Conservation (phyloP, 129 eudicot genomes). For the sunflower (Helianthus annuus) region DNA sequence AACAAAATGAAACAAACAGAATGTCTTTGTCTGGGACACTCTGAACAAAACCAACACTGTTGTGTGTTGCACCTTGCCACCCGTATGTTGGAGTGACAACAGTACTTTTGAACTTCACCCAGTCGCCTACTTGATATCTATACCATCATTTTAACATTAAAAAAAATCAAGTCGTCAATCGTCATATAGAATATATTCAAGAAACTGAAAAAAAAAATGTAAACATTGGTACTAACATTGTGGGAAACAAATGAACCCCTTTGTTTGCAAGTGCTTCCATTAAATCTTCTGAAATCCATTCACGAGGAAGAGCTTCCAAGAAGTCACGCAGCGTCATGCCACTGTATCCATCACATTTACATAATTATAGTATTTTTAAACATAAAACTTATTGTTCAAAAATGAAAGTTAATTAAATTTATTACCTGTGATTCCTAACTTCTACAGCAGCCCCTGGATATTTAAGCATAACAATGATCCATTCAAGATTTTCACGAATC, state of each 20-base stretch:
- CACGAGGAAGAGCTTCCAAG: constrained; percentile 96
- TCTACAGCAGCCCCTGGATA: constrained; percentile 91
- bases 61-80: constrained; percentile 94
- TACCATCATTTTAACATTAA: constrained; percentile 8
- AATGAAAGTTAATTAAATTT: not conserved
- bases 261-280: constrained; percentile 81
- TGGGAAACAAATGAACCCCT: constrained; percentile 88
- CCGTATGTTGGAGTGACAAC: constrained; percentile 72
- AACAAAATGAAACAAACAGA: constrained; percentile 79
- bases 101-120: constrained; percentile 91
- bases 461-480: constrained; percentile 85
- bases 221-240: constrained; percentile 52
- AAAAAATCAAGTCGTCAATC: not conserved
- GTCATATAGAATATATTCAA: constrained; percentile 7
- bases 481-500: constrained; percentile 93
- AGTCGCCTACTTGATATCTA: constrained; percentile 92
- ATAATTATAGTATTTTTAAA: constrained; percentile 8
- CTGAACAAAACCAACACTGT: constrained; percentile 93
- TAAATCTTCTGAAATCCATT: constrained; percentile 98
- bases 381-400: not conserved
- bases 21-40: constrained; percentile 75
- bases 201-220: not conserved
- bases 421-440: constrained; percentile 89
- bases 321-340: constrained; percentile 93
- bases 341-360: constrained; percentile 50